Conservation (phyloP, 208 protist genomes). For the Wallacemonas sp. region DNA sequence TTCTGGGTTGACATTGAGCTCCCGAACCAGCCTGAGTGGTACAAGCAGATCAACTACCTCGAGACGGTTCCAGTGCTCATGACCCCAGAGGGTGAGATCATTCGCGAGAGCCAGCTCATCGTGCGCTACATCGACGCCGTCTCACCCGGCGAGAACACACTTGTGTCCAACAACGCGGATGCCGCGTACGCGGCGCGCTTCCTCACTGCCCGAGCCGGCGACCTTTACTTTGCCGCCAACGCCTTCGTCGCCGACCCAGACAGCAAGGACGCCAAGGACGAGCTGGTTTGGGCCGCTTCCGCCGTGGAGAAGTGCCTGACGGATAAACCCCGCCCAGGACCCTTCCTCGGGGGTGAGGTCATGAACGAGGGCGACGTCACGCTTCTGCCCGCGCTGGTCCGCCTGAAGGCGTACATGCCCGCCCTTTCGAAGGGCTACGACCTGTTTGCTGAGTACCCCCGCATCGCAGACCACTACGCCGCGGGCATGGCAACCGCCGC, state of each 20-base stretch:
- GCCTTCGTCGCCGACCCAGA: constrained; percentile 22
- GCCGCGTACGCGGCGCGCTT: constrained; percentile 49
- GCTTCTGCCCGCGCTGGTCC: constrained; percentile 61
- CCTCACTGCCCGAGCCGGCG: constrained; percentile 33
- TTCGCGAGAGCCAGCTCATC: constrained; percentile 70
- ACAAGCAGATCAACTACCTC: constrained; percentile 55
- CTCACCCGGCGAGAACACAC: constrained; percentile 12
- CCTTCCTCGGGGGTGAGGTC: constrained; percentile 57
- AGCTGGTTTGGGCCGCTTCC: constrained; percentile 47
- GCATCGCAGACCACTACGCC: constrained; percentile 32
- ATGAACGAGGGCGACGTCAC: constrained; percentile 69
- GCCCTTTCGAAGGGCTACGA: constrained; percentile 46
- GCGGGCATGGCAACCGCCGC: constrained; percentile 38
- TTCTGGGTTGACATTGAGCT: constrained; percentile 52
- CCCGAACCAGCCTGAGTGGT: constrained; percentile 50
- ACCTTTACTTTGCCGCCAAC: constrained; percentile 29
- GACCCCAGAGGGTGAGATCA: constrained; percentile 46
- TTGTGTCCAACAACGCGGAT: constrained; percentile 50
- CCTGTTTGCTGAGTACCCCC: constrained; percentile 58
- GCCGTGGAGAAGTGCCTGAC: constrained; percentile 55
- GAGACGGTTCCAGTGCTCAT: constrained; percentile 69
- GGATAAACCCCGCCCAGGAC: constrained; percentile 44
- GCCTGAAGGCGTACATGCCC: constrained; percentile 38
- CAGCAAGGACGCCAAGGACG: constrained; percentile 32
- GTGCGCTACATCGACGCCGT: constrained; percentile 61